These are phyloP conservation scores for Ilex asprella DNA, from an alignment of 257 asterid genomes.

Conservation along the genomic window DNA sequence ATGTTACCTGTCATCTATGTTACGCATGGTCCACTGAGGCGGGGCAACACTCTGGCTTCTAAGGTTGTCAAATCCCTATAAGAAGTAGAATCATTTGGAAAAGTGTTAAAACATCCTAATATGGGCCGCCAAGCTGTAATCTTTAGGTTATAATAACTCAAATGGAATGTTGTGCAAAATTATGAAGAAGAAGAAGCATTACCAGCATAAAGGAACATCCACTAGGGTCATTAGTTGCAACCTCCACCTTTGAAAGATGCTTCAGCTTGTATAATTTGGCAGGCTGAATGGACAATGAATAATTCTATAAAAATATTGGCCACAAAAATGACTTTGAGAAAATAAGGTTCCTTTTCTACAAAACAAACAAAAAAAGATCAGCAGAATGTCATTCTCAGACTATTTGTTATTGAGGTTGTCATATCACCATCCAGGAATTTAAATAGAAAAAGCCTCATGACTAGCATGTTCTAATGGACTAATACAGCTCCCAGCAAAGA, in stretches of 20 bases:
- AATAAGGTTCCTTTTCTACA: not conserved
- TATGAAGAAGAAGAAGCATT: conserved; percentile 6
- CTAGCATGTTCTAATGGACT: not conserved
- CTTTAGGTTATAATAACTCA: conserved; percentile 8
- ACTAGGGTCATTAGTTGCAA: conserved; percentile 83
- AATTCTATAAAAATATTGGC: conserved; percentile 12
- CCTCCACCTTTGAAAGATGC: conserved; percentile 96
- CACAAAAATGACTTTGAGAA: conserved; percentile 8
- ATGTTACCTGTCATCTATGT: conserved; percentile 81
- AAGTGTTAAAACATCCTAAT: conserved; percentile 9
- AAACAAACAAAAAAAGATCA: not conserved
- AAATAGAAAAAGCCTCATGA: not conserved
- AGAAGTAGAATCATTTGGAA: conserved; percentile 18
- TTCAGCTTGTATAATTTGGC: conserved; percentile 90
- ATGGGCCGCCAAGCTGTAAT: not conserved
- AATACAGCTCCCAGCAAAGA: too few species aligned
- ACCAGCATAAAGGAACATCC: conserved; percentile 98
- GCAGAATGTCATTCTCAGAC: not conserved
- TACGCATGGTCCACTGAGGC: conserved; percentile 99
- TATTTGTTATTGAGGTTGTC: too few species aligned
- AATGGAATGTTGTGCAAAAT: not conserved
- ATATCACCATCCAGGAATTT: not conserved
- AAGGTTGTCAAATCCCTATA: conserved; percentile 94
- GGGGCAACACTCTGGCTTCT: conserved; percentile 94
- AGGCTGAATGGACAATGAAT: conserved; percentile 42